Base-by-base conservation (phyloP, 164 flowering plant genomes). In the Taxillus chinensis region DNA sequence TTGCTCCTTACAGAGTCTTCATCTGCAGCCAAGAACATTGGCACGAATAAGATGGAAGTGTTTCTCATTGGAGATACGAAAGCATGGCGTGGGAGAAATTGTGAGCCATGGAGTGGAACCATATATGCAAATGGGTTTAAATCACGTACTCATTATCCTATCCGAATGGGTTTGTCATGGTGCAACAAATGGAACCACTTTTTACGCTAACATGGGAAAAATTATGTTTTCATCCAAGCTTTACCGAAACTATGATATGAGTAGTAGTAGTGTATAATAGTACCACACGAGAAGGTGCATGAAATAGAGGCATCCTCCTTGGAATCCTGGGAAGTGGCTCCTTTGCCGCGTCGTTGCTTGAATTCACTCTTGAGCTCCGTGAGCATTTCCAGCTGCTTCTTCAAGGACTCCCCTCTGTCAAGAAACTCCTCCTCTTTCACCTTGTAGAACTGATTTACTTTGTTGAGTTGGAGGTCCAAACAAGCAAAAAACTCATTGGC, bases 361-460 rank as follows among this genome's bases (percentile, higher is more conserved):
- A 85, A 62, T 4, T 79, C 81, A 8, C 72, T 60, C 70, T 78
- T 85, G 58, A 88, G 85, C 68, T 88, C 77, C 51, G 73, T 63
- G 55, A 90, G 91, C 63, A 90, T 82, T 66, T 81, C 87, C 84
- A 89, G 72, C 56, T 93, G 99, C 46, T 87, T 86, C 79, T 81
- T 80, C 70, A 89, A 62, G 43, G 82, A 79, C 55, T 86, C 95
- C 3, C 89, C 95, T 74, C 97, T 84, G 42, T 93, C 97, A 62
- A 89, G 48, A 62, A 93, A 93, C 80, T 90, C 99, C 9, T 71
- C 82, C 82, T 93, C 99, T 68, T 87, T 93, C 2, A 60, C 70
- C 70, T 67, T 82, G 72, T 78, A 93, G 65, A 93, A 93, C 63
- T 90, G 90, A 59, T 90, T 93, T 72, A 93, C 99, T 62, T 90